Evolutionary conservation across 2,329 filamentous ascomycete species (phyloP).

Genomic region (Colletotrichum lini): DNA sequence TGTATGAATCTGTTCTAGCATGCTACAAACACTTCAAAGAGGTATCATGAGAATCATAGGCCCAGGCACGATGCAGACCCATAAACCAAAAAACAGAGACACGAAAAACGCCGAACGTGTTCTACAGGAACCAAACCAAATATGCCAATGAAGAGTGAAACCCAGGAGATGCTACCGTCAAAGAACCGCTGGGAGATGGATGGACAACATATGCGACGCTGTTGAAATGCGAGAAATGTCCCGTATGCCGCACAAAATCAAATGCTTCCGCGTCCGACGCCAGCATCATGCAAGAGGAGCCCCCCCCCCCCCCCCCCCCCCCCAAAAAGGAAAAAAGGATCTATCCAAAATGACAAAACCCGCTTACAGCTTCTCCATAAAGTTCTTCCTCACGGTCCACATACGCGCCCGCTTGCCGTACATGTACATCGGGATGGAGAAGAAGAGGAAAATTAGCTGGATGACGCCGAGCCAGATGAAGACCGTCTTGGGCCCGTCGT

Average conservation of each 20-base stretch:
- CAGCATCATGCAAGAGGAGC: background rate
- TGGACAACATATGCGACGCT: background rate
- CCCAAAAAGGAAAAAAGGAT: background rate
- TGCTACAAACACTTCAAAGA: background rate
- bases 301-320: no score
- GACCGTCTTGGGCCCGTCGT: conserved; percentile 81
- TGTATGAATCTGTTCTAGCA: background rate
- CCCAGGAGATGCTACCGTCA: background rate
- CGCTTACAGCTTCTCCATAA: conserved; percentile 81
- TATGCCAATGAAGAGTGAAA: background rate
- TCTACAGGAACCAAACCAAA: background rate
- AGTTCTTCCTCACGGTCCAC: conserved; percentile 90
- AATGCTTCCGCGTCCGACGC: background rate
- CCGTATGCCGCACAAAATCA: background rate
- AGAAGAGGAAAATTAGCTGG: conserved; percentile 81
- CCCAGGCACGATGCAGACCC: background rate
- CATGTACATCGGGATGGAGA: conserved; percentile 92
- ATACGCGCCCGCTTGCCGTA: conserved; percentile 91
- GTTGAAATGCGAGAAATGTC: background rate
- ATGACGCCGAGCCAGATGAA: conserved; percentile 90
- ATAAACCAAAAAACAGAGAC: background rate
- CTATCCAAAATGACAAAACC: background rate
- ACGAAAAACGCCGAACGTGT: background rate
- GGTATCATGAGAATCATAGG: background rate
- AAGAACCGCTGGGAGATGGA: background rate